Base-by-base conservation (phyloP, 2,329 filamentous ascomycete species). In the Metarhizium robertsii region DNA sequence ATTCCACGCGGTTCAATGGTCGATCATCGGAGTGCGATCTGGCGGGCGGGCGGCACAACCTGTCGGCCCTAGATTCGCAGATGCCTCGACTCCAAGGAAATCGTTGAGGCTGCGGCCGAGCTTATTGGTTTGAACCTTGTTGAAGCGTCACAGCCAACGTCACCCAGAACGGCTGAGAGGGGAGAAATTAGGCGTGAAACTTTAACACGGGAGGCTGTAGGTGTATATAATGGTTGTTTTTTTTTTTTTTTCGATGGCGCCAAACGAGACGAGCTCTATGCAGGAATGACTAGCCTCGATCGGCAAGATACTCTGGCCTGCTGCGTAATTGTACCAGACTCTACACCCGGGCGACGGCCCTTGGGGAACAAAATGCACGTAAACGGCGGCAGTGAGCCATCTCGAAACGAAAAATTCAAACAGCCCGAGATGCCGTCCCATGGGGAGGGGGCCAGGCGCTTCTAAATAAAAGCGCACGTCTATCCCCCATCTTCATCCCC, bases 1-100 rank as follows among this genome's bases (percentile, higher is more conserved):
- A 18, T 48, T 30, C 45, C 45, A 14, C 25, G 45, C 20, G 25
- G 20, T 50, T 53, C 38, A 50, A 43, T 51, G n/a, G 36, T 51
- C 40, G n/a, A 49, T 49, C 52, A 30, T 38, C 53, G n/a, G 48
- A 52, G 20, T 38, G 40, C 29, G 48, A 55, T 55, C 47, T 47
- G 53, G 8, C 25, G 36, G 50, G 36, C 46, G 53, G 20, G 18
- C 25, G 32, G n/a, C 14, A 34, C 20, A 34, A 8, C 53, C 34
- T 32, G 34, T 36, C 8, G 52, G 11, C 10, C 18, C 18, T 46
- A 5, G 43, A 25, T 25, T 25, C 25, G 25, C 25, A 25, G 43
- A 20, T n/a, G 4, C 32, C 32, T 11, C 32, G 32, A 34, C 32
- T 34, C 25, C 40, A 43, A 43, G 16, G 29, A 50, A 48, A 48